phyloP scores from a whole-genome alignment of 23 red algal genomes.

The Gracilaria domingensis region DNA sequence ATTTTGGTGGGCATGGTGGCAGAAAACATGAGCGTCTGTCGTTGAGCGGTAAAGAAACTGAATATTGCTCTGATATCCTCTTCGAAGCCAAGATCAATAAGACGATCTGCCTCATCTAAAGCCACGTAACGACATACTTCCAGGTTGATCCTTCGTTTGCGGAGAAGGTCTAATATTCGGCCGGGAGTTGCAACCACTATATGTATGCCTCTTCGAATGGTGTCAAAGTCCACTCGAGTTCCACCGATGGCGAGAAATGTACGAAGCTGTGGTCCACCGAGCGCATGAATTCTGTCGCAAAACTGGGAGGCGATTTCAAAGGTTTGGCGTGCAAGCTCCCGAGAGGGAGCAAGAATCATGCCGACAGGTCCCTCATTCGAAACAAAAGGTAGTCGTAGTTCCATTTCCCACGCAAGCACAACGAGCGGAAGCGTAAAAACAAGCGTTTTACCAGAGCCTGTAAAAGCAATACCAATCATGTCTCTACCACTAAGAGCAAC shows the following conservation, averaged over 20 bases:
- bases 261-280: conserved; percentile 53
- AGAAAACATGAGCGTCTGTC: conserved; percentile 97
- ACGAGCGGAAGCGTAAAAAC: conserved; percentile 84
- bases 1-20: conserved; percentile 97
- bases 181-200: conserved; percentile 84
- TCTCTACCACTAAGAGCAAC: conserved; percentile 83
- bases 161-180: conserved; percentile 77
- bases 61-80: conserved; percentile 90
- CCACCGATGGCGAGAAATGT: conserved; percentile 85
- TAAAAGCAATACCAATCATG: conserved; percentile 94
- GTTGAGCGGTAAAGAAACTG: conserved; percentile 86
- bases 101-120: conserved; percentile 93
- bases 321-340: conserved; percentile 90
- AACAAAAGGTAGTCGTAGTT: conserved; percentile 62
- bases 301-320: conserved; percentile 75
- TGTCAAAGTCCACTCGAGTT: conserved; percentile 63
- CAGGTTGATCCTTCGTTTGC: conserved; percentile 76
- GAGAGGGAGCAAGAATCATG: conserved; percentile 79
- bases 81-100: conserved; percentile 93
- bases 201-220: conserved; percentile 76
- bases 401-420: conserved; percentile 79
- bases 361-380: conserved; percentile 76
- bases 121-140: conserved; percentile 78
- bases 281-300: conserved; percentile 27
- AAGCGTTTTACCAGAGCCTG: conserved; percentile 90